Evolutionary conservation across 2,329 filamentous ascomycete species (phyloP).

Genomic region (Aspergillus cejpii): DNA sequence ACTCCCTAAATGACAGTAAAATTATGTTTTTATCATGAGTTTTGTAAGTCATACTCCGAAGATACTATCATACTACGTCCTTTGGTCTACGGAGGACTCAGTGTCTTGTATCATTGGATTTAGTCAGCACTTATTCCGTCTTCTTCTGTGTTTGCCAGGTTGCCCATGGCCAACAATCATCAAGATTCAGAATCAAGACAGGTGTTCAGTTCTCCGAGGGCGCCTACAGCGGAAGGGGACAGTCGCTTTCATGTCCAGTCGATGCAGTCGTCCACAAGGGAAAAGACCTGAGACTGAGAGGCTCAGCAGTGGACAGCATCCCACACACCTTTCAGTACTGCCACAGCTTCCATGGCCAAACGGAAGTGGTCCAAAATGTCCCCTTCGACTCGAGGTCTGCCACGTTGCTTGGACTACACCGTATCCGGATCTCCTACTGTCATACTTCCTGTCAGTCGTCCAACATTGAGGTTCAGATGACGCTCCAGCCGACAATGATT

Average conservation of each 20-base stretch:
- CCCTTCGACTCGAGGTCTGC: constrained; percentile 19
- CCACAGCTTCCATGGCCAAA: constrained; percentile 10
- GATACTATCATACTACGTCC: no score
- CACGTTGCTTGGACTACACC: constrained; percentile 21
- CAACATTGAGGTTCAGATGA: constrained; percentile 6
- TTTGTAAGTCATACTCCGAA: no score
- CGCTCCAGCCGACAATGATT: constrained; percentile 6
- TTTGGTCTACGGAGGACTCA: no score
- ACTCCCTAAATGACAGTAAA: no score
- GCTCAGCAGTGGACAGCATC: constrained; percentile 4
- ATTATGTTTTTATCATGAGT: no score
- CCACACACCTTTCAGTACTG: constrained; percentile 3
- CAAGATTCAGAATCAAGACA: no score
- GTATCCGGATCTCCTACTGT: constrained; percentile 9
- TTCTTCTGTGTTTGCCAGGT: no score
- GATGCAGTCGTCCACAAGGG: not conserved
- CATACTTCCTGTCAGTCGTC: constrained; percentile 1
- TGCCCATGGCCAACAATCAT: no score
- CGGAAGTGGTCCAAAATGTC: constrained; percentile 9
- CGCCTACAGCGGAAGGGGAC: not conserved
- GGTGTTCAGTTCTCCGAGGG: not conserved
- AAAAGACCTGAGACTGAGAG: not conserved
- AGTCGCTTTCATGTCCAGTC: not conserved
- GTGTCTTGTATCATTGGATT: no score
- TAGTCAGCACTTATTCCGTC: no score